Evolutionary conservation across 192 early-diverging fungal species (phyloP).

Genomic region (Irineochytrium annulatum): DNA sequence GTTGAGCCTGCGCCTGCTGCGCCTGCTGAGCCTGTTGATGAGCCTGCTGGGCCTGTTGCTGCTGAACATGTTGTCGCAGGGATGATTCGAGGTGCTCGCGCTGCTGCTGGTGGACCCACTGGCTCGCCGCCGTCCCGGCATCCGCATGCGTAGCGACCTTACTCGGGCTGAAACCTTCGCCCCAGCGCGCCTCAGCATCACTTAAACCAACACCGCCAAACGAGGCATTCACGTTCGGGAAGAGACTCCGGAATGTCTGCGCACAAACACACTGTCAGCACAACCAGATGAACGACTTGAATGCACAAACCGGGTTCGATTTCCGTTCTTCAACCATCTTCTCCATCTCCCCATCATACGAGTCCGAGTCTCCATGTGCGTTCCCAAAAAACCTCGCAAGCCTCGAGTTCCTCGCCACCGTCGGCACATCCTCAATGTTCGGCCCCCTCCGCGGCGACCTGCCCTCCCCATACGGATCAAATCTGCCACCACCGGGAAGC

Average conservation of each 20-base stretch:
- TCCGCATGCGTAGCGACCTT: slow-evolving; percentile 26
- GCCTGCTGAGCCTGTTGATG: neutral
- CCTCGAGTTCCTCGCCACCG: no score
- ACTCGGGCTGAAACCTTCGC: slow-evolving; percentile 34
- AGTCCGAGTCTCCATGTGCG: no score
- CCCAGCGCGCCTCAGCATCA: slow-evolving; percentile 31
- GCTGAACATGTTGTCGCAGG: neutral
- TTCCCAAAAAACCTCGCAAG: no score
- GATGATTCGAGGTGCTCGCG: slow-evolving; percentile 3
- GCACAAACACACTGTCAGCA: neutral
- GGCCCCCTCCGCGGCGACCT: no score
- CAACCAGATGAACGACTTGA: neutral
- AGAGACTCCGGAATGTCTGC: slow-evolving; percentile 35
- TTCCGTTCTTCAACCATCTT: slow-evolving; percentile 26
- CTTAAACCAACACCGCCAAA: slow-evolving; percentile 27
- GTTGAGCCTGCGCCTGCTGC: slow-evolving; percentile 1
- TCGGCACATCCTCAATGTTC: no score
- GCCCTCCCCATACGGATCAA: no score
- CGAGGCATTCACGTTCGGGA: slow-evolving; percentile 37
- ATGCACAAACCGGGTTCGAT: slow-evolving; percentile 3
- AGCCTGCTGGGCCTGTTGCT: neutral
- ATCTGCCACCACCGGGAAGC: no score
- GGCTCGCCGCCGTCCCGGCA: neutral
- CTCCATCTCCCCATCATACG: slow-evolving; percentile 3
- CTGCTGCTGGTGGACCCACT: slow-evolving; percentile 4